Evolutionary conservation across 192 early-diverging fungal species (phyloP).

Genomic region (Glomus cerebriforme): DNA sequence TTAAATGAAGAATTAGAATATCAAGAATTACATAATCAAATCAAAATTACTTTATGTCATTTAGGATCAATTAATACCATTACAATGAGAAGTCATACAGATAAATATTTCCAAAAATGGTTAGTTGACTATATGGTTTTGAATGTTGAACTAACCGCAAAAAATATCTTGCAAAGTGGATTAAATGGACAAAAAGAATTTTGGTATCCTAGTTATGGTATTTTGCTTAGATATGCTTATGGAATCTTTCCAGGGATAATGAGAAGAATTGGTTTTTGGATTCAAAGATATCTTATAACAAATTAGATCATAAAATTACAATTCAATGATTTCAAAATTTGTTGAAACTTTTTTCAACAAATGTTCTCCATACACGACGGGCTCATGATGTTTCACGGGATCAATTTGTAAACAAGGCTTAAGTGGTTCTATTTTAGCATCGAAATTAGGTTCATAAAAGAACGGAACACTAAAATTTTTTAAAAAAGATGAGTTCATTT

Average conservation of each 20-base stretch:
- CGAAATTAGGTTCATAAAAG: constrained; percentile 57
- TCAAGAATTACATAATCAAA: not conserved
- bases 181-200: not conserved
- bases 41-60: constrained; percentile 2
- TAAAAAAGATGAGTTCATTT: no score
- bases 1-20: constrained; percentile 1
- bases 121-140: not conserved
- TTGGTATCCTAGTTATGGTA: not conserved
- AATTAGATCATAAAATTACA: not conserved
- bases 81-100: not conserved
- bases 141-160: not conserved
- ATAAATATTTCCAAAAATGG: not conserved
- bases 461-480: constrained; percentile 42
- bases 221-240: not conserved
- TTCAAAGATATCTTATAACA: not conserved
- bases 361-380: constrained; percentile 53
- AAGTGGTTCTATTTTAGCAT: constrained; percentile 49
- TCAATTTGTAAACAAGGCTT: constrained; percentile 33
- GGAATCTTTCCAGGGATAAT: not conserved
- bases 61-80: constrained; percentile 4
- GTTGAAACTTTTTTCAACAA: constrained; percentile 42
- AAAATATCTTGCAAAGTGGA: not conserved
- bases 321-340: not conserved
- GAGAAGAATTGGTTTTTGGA: not conserved
- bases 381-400: constrained; percentile 25